Conservation (phyloP, 2,329 filamentous ascomycete genomes). For the Monilinia fructicola region DNA sequence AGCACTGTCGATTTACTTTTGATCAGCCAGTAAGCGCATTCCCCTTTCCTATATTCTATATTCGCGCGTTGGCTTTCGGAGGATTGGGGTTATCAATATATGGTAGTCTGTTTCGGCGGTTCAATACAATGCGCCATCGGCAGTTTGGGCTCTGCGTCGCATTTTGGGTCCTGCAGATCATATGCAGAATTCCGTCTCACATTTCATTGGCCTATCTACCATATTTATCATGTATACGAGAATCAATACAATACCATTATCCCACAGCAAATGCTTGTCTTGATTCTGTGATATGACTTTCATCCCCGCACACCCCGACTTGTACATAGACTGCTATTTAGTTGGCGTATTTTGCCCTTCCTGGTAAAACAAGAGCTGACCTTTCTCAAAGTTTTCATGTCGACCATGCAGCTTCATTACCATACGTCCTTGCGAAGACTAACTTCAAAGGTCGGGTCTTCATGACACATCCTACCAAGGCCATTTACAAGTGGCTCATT, state of each 20-base stretch:
- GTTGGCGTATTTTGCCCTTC: conserved; percentile 15
- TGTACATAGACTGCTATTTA: conserved; percentile 37
- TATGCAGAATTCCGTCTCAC: conserved; percentile 14
- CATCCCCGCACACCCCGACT: conserved; percentile 28
- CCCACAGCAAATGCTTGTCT: conserved; percentile 39
- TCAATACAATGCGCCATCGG: conserved; percentile 11
- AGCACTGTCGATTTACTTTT: conserved; percentile 96
- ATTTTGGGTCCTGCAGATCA: conserved; percentile 3
- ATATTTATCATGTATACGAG: conserved; percentile 42
- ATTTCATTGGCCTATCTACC: conserved; percentile 21
- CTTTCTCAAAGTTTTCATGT: conserved; percentile 79
- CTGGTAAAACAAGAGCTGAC: conserved; percentile 23
- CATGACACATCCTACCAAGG: conserved; percentile 99
- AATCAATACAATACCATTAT: conserved; percentile 48
- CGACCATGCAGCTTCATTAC: conserved; percentile 97
- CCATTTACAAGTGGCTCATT: conserved; percentile 99
- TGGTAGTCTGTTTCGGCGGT: conserved; percentile 12
- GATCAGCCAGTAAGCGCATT: conserved; percentile 91
- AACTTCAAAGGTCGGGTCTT: conserved; percentile 96
- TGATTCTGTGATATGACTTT: conserved; percentile 40
- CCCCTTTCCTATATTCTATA: conserved; percentile 24
- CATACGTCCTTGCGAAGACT: conserved; percentile 95
- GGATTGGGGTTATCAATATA: conserved; percentile 4
- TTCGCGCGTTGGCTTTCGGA: conserved; percentile 15
- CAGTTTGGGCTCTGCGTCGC: conserved; percentile 1